These are phyloP conservation scores for Artemisia princeps DNA, from an alignment of 140 eudicot genomes.

Conservation along the genomic window DNA sequence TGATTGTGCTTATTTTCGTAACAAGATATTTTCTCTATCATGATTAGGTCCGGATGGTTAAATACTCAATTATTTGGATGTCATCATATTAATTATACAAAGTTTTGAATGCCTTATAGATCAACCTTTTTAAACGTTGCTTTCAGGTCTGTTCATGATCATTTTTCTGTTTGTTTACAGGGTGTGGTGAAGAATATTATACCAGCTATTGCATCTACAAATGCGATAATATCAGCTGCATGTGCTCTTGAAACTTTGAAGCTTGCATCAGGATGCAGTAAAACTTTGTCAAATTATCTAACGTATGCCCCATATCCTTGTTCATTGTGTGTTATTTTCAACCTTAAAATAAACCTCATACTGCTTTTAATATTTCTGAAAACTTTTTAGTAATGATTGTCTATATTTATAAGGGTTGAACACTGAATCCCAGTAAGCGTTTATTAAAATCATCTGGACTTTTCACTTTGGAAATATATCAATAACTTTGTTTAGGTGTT, in stretches of 20 bases:
- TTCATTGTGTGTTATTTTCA: slow-evolving; percentile 2
- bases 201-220: slow-evolving; percentile 97
- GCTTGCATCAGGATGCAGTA: slow-evolving; percentile 93
- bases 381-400: not conserved
- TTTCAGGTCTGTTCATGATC: not conserved
- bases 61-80: slow-evolving; percentile 6
- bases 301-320: slow-evolving; percentile 46
- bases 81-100: slow-evolving; percentile 7
- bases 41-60: not conserved
- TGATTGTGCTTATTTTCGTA: slow-evolving; percentile 1
- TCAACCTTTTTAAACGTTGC: slow-evolving; percentile 10
- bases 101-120: slow-evolving; percentile 18
- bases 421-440: not conserved
- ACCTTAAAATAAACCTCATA: not conserved
- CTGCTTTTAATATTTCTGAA: not conserved
- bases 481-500: not conserved
- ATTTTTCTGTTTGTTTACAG: slow-evolving; percentile 36
- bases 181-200: slow-evolving; percentile 95
- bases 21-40: not conserved
- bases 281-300: slow-evolving; percentile 70
- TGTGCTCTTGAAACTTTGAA: slow-evolving; percentile 91
- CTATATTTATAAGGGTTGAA: not conserved
- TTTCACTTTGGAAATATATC: not conserved
- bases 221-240: slow-evolving; percentile 92
- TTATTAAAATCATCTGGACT: not conserved